Evolutionary conservation across 208 protist species (phyloP).

Genomic region (Leishmania mexicana): DNA sequence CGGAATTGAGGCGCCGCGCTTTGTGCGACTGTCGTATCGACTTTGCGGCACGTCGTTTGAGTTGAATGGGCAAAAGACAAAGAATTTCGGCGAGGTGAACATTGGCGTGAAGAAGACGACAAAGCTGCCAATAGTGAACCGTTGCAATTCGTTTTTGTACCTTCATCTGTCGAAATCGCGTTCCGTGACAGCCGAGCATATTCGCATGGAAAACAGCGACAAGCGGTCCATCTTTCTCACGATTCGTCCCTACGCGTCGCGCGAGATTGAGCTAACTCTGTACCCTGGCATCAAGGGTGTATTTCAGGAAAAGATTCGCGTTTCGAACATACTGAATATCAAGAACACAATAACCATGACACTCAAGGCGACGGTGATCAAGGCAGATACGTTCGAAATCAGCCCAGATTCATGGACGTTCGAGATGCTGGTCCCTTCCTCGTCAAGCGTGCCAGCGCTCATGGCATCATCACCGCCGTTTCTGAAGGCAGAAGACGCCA

Average conservation of each 20-base stretch:
- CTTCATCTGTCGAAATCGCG: conserved; percentile 78
- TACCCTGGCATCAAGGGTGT: conserved; percentile 84
- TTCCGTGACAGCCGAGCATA: conserved; percentile 84
- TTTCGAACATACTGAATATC: conserved; percentile 78
- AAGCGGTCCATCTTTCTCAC: conserved; percentile 62
- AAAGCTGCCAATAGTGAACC: conserved; percentile 79
- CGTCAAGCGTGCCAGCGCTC: conserved; percentile 17
- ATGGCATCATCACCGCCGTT: conserved; percentile 6
- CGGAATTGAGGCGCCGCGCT: conserved; percentile 73
- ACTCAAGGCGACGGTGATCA: conserved; percentile 82
- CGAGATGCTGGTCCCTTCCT: conserved; percentile 57
- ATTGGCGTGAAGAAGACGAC: conserved; percentile 84
- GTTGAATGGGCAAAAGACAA: conserved; percentile 80
- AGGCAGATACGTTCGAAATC: conserved; percentile 89
- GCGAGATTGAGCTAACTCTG: conserved; percentile 81
- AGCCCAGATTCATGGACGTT: conserved; percentile 86
- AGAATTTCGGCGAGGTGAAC: conserved; percentile 90
- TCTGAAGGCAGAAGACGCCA: neutral
- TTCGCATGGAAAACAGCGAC: conserved; percentile 81
- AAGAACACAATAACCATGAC: conserved; percentile 66
- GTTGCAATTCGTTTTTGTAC: conserved; percentile 74
- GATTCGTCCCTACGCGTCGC: conserved; percentile 79
- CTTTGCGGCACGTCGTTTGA: conserved; percentile 76
- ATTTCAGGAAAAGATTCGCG: conserved; percentile 76
- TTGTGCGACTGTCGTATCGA: conserved; percentile 82